Conservation (phyloP, 345 rosid genomes). For the Theobroma cacao region DNA sequence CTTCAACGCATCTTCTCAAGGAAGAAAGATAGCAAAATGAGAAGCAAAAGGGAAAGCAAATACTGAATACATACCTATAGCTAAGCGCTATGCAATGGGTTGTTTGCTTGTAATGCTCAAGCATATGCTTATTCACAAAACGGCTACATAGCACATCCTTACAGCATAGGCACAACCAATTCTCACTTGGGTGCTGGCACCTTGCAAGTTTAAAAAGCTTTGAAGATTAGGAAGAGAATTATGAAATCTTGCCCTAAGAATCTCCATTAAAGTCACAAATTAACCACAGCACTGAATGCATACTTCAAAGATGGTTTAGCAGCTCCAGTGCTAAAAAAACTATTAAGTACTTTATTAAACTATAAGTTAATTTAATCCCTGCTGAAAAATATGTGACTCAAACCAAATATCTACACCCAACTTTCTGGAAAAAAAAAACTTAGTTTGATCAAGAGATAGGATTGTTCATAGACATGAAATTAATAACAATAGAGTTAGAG, state of each 20-base stretch:
- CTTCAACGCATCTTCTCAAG: neutral
- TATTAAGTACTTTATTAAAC: neutral
- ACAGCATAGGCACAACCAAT: constrained; percentile 82
- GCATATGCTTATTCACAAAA: constrained; percentile 87
- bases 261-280: neutral
- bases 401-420: neutral
- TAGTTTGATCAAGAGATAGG: neutral
- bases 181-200: constrained; percentile 79
- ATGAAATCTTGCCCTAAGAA: neutral
- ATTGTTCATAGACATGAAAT: neutral
- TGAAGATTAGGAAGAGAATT: neutral
- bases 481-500: neutral
- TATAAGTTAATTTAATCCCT: neutral
- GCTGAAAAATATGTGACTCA: neutral
- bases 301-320: neutral
- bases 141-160: constrained; percentile 91
- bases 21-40: neutral
- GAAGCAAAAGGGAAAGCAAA: neutral
- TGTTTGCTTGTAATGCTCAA: constrained; percentile 61
- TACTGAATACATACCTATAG: constrained; percentile 45
- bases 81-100: constrained; percentile 73
- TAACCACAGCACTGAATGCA: neutral
- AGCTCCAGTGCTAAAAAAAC: neutral
- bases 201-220: constrained; percentile 26
- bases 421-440: neutral